These are phyloP conservation scores for Xylariaceae sp. DNA, from an alignment of 2,329 filamentous ascomycete species.

Conservation along the genomic window DNA sequence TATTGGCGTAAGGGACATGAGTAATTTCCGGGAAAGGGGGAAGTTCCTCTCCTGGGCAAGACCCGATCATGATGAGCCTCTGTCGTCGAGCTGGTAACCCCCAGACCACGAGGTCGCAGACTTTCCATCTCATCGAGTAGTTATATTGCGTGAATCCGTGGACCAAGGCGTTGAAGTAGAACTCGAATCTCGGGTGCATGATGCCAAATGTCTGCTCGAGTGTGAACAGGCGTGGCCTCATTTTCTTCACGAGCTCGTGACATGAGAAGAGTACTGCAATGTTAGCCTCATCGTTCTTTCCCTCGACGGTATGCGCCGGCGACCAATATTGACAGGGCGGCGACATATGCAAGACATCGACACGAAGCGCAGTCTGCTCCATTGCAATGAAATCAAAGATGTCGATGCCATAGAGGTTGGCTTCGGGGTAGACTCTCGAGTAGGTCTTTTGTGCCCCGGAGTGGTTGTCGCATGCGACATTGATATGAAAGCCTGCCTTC, in stretches of 20 bases:
- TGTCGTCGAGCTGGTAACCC: conserved; percentile 47
- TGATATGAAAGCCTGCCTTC: conserved; percentile 50
- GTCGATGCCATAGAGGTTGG: conserved; percentile 44
- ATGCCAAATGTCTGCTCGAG: conserved; percentile 77
- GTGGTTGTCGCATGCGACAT: conserved; percentile 63
- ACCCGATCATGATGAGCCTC: conserved; percentile 54
- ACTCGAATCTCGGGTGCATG: conserved; percentile 45
- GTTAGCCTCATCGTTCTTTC: conserved; percentile 63
- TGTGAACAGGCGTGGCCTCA: conserved; percentile 66
- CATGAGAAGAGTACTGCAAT: conserved; percentile 55
- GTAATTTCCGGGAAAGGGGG: conserved; percentile 63
- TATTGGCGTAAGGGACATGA: conserved; percentile 40
- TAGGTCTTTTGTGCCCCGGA: conserved; percentile 55
- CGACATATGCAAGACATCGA: conserved; percentile 70
- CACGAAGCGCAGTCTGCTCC: conserved; percentile 33
- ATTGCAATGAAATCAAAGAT: conserved; percentile 46
- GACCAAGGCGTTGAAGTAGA: conserved; percentile 58
- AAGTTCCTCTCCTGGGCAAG: conserved; percentile 65
- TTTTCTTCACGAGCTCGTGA: conserved; percentile 50
- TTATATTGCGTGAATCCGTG: conserved; percentile 59
- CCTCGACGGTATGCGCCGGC: conserved; percentile 59
- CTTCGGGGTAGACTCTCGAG: conserved; percentile 51
- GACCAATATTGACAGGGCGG: conserved; percentile 78
- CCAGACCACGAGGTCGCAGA: conserved; percentile 51
- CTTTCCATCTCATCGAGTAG: conserved; percentile 68